Conservation (phyloP, 495 filamentous ascomycete genomes). For the Trichoderma asperelloides region DNA sequence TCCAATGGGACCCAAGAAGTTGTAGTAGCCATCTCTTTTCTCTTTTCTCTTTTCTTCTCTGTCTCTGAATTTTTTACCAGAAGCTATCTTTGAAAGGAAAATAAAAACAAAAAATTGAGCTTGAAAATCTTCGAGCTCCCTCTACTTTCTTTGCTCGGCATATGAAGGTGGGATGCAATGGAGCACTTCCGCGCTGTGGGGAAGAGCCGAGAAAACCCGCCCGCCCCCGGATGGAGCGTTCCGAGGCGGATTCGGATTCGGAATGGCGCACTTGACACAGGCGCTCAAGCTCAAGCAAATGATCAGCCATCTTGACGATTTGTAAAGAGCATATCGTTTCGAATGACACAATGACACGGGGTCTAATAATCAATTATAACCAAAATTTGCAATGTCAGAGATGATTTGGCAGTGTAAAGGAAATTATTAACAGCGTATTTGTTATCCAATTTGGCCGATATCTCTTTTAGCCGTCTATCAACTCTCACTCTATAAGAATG, state of each 20-base stretch:
- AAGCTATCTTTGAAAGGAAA: background rate
- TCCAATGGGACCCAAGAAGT: constrained; percentile 4
- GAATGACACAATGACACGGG: too few species aligned
- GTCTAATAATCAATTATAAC: background rate
- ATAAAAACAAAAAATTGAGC: background rate
- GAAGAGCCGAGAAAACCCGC: background rate
- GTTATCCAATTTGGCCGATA: background rate
- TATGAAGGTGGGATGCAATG: background rate
- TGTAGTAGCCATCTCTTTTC: background rate
- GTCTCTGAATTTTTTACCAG: background rate
- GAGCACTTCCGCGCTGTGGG: constrained; percentile 2
- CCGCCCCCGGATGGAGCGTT: background rate
- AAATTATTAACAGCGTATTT: background rate
- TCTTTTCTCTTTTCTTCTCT: too few species aligned
- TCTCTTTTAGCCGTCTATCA: background rate
- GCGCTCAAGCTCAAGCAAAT: background rate
- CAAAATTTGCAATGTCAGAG: background rate
- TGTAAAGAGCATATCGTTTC: too few species aligned
- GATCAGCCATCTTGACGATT: too few species aligned
- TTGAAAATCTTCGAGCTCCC: background rate
- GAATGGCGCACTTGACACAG: background rate
- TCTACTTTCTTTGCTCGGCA: background rate
- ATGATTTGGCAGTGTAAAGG: background rate
- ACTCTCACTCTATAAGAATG: background rate
- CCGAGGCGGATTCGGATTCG: constrained; percentile 5